A percentile compares a stretch with the other conserved stretches of the same genome.
These are phyloP conservation scores for Pseudogymnoascus pannorum DNA, from an alignment of 2,329 filamentous ascomycete species.

Conservation along the genomic window DNA sequence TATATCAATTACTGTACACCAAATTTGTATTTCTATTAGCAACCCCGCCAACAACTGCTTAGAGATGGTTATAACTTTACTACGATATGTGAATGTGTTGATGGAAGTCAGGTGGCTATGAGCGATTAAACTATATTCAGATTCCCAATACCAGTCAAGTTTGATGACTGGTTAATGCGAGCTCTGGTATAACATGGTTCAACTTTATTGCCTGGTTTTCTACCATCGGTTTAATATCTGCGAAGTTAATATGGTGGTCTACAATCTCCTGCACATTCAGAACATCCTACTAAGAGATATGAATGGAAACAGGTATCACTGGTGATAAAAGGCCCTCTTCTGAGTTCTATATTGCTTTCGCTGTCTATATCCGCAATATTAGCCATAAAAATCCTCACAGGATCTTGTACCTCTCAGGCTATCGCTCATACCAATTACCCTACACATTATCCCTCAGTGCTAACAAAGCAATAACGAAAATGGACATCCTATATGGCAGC, in stretches of 20 bases:
- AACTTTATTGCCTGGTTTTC: neutral
- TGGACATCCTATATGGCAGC: neutral
- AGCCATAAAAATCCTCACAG: neutral
- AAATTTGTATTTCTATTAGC: slow-evolving; percentile 3
- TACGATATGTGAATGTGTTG: neutral
- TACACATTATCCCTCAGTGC: neutral
- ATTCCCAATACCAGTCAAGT: neutral
- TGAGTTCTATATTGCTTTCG: neutral
- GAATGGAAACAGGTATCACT: neutral
- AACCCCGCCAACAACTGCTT: neutral
- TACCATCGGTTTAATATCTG: neutral
- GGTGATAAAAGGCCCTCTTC: neutral
- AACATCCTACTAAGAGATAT: neutral
- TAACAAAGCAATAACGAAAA: neutral
- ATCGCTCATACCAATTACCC: neutral
- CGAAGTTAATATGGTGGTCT: neutral
- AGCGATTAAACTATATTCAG: neutral
- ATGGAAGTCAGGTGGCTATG: neutral
- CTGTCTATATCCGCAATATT: neutral
- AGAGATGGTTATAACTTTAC: neutral
- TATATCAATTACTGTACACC: neutral
- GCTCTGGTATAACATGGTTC: neutral
- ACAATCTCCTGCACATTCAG: neutral
- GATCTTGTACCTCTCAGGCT: neutral
- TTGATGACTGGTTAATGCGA: neutral